phyloP scores from a whole-genome alignment of 2,329 filamentous ascomycete species.

The Penicillium sp. region DNA sequence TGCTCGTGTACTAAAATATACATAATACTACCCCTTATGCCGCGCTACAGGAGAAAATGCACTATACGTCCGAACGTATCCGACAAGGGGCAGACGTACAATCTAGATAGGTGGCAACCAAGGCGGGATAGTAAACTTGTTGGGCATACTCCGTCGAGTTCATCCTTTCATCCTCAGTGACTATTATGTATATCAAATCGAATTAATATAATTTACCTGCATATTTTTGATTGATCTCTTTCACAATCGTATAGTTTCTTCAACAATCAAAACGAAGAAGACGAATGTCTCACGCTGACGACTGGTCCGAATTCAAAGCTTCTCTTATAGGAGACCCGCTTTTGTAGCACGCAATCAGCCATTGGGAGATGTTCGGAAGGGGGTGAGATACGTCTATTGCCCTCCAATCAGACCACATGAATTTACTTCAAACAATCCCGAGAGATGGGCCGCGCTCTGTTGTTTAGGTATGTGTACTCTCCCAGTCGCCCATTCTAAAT shows the following conservation, averaged over 20 bases:
- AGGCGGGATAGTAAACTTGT: no score
- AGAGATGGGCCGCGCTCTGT: not conserved
- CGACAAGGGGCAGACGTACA: not conserved
- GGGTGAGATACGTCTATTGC: not conserved
- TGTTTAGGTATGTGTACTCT: not conserved
- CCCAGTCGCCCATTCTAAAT: not conserved
- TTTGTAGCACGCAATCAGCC: conserved; percentile 21
- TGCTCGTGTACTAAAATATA: not conserved
- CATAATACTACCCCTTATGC: not conserved
- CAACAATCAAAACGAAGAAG: not conserved
- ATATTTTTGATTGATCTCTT: not conserved
- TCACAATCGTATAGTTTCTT: not conserved
- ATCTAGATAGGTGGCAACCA: not conserved
- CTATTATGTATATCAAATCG: not conserved
- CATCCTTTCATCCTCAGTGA: not conserved
- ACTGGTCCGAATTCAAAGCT: conserved; percentile 11
- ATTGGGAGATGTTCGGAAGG: conserved; percentile 20
- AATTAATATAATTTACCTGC: no score
- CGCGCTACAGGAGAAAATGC: not conserved
- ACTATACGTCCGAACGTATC: not conserved
- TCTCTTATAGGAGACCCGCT: not conserved
- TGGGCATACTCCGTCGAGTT: not conserved
- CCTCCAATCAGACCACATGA: not conserved
- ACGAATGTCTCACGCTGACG: not conserved
- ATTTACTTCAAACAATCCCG: not conserved